Percentiles rank a stretch among this genome's conserved stretches.
These are phyloP conservation scores for Rhizopus stolonifer DNA, from an alignment of 371 early-diverging fungal species.

Conservation along the genomic window DNA sequence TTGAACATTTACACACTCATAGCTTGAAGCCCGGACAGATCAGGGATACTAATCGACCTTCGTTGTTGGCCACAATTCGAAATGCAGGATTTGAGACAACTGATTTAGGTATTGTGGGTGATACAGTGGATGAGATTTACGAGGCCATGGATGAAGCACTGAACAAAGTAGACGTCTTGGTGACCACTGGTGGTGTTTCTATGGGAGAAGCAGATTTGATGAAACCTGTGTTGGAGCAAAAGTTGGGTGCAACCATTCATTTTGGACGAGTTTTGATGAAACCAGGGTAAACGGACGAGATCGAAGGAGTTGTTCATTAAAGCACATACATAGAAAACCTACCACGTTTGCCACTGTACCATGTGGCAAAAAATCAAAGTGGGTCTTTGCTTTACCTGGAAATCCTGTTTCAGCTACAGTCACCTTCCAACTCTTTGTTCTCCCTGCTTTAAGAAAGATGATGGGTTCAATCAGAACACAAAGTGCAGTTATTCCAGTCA, in stretches of 20 bases:
- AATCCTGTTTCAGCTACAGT: slow-evolving; percentile 93
- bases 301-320: neutral
- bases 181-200: slow-evolving; percentile 92
- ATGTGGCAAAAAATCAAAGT: slow-evolving; percentile 31
- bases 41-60: slow-evolving; percentile 85
- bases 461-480: slow-evolving; percentile 56
- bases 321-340: slow-evolving; percentile 65
- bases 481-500: slow-evolving; percentile 56
- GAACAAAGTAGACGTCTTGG: slow-evolving; percentile 71
- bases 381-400: slow-evolving; percentile 89
- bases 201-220: slow-evolving; percentile 95
- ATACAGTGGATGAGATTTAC: slow-evolving; percentile 62
- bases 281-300: slow-evolving; percentile 65
- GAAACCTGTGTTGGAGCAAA: slow-evolving; percentile 80
- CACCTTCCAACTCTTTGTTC: slow-evolving; percentile 84
- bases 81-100: slow-evolving; percentile 64
- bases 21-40: slow-evolving; percentile 65
- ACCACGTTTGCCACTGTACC: slow-evolving; percentile 87
- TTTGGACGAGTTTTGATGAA: slow-evolving; percentile 93
- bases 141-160: slow-evolving; percentile 52
- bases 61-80: slow-evolving; percentile 66
- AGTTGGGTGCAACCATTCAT: slow-evolving; percentile 71
- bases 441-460: slow-evolving; percentile 80
- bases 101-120: slow-evolving; percentile 79
- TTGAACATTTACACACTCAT: slow-evolving; percentile 51